Conservation (phyloP, 169 alveolate genomes). For the Besnoitia besnoiti region DNA sequence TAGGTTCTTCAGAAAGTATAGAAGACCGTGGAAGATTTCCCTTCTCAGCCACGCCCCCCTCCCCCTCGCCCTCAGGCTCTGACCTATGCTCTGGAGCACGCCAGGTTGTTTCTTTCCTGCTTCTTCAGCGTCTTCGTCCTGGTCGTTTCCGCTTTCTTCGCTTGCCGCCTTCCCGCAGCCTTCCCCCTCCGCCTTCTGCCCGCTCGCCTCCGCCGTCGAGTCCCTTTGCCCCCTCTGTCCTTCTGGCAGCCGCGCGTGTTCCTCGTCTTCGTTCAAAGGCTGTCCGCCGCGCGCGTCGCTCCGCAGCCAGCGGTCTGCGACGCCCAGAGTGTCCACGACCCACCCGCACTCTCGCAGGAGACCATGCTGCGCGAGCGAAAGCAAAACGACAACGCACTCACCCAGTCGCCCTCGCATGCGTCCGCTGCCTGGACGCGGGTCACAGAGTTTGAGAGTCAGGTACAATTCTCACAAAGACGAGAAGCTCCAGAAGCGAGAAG, state of each 20-base stretch:
- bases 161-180: not conserved
- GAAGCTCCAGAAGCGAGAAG: too few species aligned
- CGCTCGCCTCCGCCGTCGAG: not conserved
- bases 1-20: not conserved
- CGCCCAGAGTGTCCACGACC: not conserved
- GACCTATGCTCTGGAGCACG: not conserved
- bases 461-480: too few species aligned
- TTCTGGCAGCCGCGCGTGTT: too few species aligned
- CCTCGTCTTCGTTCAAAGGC: too few species aligned
- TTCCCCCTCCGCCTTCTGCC: not conserved
- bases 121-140: not conserved
- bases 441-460: too few species aligned
- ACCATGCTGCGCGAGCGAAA: too few species aligned
- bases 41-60: not conserved
- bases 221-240: too few species aligned
- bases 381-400: too few species aligned
- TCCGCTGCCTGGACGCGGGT: too few species aligned
- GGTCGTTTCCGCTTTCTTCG: not conserved
- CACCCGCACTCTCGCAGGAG: constrained; percentile 37
- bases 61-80: not conserved
- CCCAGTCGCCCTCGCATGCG: too few species aligned
- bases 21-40: not conserved
- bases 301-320: not conserved
- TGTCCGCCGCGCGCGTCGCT: not conserved
- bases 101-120: not conserved